Conservation (phyloP, 257 asterid species). For the Ocimum tenuiflorum region DNA sequence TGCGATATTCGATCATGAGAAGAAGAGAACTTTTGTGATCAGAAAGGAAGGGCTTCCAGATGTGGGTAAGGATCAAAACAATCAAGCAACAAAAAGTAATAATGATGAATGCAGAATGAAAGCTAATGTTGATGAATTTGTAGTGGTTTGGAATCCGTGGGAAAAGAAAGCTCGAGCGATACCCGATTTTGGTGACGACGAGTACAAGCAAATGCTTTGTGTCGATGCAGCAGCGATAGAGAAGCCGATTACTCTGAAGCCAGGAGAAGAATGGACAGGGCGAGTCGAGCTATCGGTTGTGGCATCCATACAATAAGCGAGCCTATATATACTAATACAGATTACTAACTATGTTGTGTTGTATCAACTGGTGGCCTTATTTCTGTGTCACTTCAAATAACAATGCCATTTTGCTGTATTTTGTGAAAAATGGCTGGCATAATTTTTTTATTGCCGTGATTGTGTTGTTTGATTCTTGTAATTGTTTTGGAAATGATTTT, state of each 20-base stretch:
- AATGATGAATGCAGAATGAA: not conserved
- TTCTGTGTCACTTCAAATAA: slow-evolving; percentile 27
- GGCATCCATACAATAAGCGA: slow-evolving; percentile 33
- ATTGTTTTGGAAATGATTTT: not conserved
- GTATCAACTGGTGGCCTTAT: slow-evolving; percentile 37
- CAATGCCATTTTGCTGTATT: slow-evolving; percentile 15
- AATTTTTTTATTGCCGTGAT: slow-evolving; percentile 4
- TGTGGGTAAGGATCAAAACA: slow-evolving; percentile 41
- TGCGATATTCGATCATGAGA: slow-evolving; percentile 73
- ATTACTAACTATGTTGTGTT: slow-evolving; percentile 8
- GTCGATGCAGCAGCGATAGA: slow-evolving; percentile 75
- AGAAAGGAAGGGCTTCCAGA: slow-evolving; percentile 81
- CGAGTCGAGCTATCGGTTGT: slow-evolving; percentile 44
- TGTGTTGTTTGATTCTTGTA: not conserved
- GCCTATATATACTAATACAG: not conserved
- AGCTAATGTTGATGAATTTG: not conserved
- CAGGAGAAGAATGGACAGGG: slow-evolving; percentile 85
- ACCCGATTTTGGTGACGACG: slow-evolving; percentile 66
- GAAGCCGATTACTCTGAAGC: slow-evolving; percentile 61
- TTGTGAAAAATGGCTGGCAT: slow-evolving; percentile 1
- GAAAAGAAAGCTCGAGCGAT: slow-evolving; percentile 58
- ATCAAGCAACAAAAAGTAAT: too few species aligned
- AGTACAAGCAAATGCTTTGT: slow-evolving; percentile 71
- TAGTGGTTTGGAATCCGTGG: slow-evolving; percentile 97
- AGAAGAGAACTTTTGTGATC: slow-evolving; percentile 51